phyloP scores from a whole-genome alignment of 768 basidiomycete species.

The Strobilomyces echinocephalus region DNA sequence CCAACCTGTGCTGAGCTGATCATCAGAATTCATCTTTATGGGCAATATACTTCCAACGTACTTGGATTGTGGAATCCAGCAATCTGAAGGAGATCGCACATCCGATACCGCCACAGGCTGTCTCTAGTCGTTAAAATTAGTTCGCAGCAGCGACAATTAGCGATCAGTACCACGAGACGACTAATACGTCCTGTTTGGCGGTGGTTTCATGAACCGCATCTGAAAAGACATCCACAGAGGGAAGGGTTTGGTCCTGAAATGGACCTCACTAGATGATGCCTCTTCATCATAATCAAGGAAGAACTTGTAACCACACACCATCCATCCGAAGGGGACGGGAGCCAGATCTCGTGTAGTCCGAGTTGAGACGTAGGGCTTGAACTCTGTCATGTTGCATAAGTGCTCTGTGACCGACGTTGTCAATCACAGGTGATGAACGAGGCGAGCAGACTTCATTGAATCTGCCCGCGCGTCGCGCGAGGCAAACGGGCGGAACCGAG shows the following conservation, averaged over 20 bases:
- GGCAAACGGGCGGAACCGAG: no score
- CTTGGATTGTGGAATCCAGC: slow-evolving; percentile 18
- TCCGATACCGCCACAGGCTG: slow-evolving; percentile 21
- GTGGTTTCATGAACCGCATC: not conserved
- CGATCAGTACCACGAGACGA: not conserved
- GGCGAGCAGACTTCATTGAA: no score
- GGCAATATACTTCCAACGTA: slow-evolving; percentile 17
- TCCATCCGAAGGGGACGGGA: slow-evolving; percentile 8
- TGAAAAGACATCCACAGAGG: not conserved
- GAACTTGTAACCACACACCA: not conserved
- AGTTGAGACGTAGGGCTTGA: no score
- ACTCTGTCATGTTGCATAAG: no score
- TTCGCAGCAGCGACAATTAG: not conserved
- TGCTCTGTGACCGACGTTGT: no score
- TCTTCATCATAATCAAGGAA: not conserved
- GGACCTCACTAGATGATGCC: slow-evolving; percentile 6
- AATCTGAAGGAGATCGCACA: slow-evolving; percentile 18
- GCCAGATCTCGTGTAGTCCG: slow-evolving; percentile 5
- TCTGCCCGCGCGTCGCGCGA: no score
- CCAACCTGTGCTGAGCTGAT: not conserved
- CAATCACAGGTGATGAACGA: no score
- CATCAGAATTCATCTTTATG: not conserved
- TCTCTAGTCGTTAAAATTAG: slow-evolving; percentile 18
- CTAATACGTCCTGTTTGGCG: not conserved
- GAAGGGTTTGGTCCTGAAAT: slow-evolving; percentile 7